phyloP scores from a whole-genome alignment of 2,329 filamentous ascomycete genomes.

The Diatrype stigma region DNA sequence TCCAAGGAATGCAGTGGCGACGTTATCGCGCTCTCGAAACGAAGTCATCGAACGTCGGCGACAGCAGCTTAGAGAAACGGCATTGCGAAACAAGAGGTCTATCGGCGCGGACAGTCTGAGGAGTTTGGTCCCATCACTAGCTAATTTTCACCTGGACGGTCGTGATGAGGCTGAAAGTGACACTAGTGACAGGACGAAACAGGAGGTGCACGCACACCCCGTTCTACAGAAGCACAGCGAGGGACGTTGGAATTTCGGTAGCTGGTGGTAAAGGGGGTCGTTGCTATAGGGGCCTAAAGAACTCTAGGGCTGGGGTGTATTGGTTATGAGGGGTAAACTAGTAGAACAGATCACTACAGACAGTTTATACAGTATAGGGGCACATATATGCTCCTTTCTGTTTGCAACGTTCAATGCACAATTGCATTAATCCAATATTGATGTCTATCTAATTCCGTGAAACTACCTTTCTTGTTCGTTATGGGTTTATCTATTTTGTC shows the following conservation, averaged over 20 bases:
- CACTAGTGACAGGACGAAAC: not conserved
- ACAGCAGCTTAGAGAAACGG: slow-evolving; percentile 19
- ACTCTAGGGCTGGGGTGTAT: too few species aligned
- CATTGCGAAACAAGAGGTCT: slow-evolving; percentile 23
- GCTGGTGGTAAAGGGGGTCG: slow-evolving; percentile 24
- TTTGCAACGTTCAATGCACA: not conserved
- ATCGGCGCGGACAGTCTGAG: slow-evolving; percentile 26
- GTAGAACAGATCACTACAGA: not conserved
- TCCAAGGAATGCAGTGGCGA: not conserved
- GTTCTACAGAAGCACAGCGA: slow-evolving; percentile 13
- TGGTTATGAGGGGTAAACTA: not conserved
- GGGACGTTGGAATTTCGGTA: slow-evolving; percentile 22
- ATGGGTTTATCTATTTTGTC: not conserved
- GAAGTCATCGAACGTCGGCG: slow-evolving; percentile 18
- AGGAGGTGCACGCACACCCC: slow-evolving; percentile 11
- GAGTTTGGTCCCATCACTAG: slow-evolving; percentile 25
- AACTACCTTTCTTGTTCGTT: too few species aligned
- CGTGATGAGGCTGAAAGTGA: slow-evolving; percentile 8
- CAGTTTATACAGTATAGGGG: not conserved
- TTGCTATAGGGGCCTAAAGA: too few species aligned
- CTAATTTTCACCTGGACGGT: slow-evolving; percentile 10
- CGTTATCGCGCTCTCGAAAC: slow-evolving; percentile 3
- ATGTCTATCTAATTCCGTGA: too few species aligned
- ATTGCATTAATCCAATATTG: too few species aligned
- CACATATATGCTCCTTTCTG: not conserved